A percentile compares a stretch with the other conserved stretches of the same genome.
phyloP scores from a whole-genome alignment of 768 basidiomycete genomes.

The Kwoniella mangroviensis region DNA sequence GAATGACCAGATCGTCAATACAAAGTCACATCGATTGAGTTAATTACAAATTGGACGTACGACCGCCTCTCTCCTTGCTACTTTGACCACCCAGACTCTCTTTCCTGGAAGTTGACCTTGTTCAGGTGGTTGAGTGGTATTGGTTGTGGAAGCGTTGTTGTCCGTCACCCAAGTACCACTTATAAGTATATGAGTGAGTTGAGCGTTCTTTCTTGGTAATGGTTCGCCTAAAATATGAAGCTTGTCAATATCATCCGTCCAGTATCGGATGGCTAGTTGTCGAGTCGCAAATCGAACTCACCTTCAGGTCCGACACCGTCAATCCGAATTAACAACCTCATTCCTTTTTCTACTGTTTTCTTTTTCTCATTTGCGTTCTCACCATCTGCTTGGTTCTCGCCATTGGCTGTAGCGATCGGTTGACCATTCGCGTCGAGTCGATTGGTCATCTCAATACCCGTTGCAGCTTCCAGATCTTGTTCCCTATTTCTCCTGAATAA shows the following conservation, averaged over 20 bases:
- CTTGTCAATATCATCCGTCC: not conserved
- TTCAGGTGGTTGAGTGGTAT: constrained; percentile 24
- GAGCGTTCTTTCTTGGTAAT: constrained; percentile 75
- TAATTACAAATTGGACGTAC: not conserved
- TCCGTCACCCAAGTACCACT: constrained; percentile 64
- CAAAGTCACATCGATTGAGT: too few species aligned
- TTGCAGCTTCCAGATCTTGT: constrained; percentile 43
- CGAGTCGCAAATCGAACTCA: constrained; percentile 57
- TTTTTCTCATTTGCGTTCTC: constrained; percentile 56
- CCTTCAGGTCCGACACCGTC: constrained; percentile 80
- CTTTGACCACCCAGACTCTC: constrained; percentile 87
- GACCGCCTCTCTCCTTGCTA: constrained; percentile 86
- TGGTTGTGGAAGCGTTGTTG: constrained; percentile 29
- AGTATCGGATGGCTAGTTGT: not conserved
- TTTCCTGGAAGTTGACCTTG: constrained; percentile 63
- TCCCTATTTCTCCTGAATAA: constrained; percentile 37
- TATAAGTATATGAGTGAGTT: constrained; percentile 85
- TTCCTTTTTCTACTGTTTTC: constrained; percentile 63
- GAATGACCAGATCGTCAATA: not conserved
- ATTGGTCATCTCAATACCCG: constrained; percentile 42
- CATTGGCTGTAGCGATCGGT: not conserved
- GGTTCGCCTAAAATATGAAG: constrained; percentile 44
- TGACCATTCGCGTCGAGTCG: constrained; percentile 13
- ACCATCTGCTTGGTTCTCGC: constrained; percentile 55
- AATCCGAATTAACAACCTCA: constrained; percentile 76